These are phyloP conservation scores for Tillandsia fasciculata DNA, from an alignment of 176 grass and related monocot genomes.

Conservation along the genomic window DNA sequence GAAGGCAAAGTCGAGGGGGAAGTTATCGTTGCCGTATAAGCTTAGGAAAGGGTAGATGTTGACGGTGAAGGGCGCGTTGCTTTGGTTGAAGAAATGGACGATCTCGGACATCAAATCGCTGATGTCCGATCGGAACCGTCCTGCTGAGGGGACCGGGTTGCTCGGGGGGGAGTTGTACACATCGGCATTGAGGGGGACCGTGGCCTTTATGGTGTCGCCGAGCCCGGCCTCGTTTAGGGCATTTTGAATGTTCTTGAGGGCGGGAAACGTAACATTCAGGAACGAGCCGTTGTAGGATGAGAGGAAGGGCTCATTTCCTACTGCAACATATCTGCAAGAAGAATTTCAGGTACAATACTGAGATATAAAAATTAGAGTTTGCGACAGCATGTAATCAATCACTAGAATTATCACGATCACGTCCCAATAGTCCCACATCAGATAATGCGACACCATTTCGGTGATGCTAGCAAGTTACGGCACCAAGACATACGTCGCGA, in stretches of 20 bases:
- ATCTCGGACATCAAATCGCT: constrained; percentile 55
- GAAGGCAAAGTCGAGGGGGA: constrained; percentile 85
- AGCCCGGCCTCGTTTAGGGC: constrained; percentile 53
- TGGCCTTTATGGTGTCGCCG: constrained; percentile 50
- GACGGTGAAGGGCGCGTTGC: constrained; percentile 67
- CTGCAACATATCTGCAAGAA: constrained; percentile 44
- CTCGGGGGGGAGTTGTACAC: constrained; percentile 34
- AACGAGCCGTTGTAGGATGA: constrained; percentile 52
- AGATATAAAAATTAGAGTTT: neutral
- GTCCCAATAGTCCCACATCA: too few species aligned
- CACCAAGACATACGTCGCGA: too few species aligned
- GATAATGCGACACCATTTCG: too few species aligned
- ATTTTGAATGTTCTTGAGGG: constrained; percentile 50
- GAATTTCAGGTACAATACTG: neutral
- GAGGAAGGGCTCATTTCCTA: constrained; percentile 71
- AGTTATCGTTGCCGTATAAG: constrained; percentile 59
- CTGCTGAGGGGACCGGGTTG: constrained; percentile 47
- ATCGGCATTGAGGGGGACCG: constrained; percentile 61
- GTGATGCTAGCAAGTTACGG: too few species aligned
- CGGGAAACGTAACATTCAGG: constrained; percentile 45
- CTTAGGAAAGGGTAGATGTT: constrained; percentile 91
- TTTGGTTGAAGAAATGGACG: constrained; percentile 63
- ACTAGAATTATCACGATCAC: too few species aligned
- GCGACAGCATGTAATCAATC: too few species aligned
- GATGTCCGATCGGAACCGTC: constrained; percentile 40